A percentile compares a stretch with the other conserved stretches of the same genome.
phyloP scores from a whole-genome alignment of 164 flowering plant genomes.

The Litsea cubeba region DNA sequence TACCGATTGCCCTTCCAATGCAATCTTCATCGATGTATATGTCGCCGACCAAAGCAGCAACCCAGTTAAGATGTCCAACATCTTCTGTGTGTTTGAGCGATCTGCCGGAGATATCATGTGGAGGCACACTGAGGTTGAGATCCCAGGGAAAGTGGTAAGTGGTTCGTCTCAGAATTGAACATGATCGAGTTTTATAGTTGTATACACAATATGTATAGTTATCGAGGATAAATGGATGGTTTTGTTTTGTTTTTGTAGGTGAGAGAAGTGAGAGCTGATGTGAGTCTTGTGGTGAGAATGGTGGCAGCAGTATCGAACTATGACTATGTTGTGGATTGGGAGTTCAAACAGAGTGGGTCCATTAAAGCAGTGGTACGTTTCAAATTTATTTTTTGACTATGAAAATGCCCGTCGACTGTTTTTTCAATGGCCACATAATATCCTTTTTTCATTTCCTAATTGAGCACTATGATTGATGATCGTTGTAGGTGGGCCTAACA shows the following conservation, averaged over 20 bases:
- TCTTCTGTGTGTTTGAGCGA: slow-evolving; percentile 42
- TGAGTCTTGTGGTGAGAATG: no score
- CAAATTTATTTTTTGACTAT: no score
- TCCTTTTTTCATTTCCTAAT: no score
- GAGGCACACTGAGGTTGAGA: slow-evolving; percentile 44
- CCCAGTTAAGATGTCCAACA: slow-evolving; percentile 26
- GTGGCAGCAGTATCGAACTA: no score
- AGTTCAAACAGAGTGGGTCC: no score
- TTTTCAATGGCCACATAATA: no score
- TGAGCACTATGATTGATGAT: neutral
- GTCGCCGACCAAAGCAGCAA: slow-evolving; percentile 26
- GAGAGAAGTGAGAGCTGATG: no score
- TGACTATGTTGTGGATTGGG: no score
- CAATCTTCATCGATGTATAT: slow-evolving; percentile 35
- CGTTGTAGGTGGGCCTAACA: slow-evolving; percentile 43
- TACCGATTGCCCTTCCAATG: slow-evolving; percentile 42
- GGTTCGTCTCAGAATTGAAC: neutral
- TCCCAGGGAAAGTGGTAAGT: slow-evolving; percentile 40
- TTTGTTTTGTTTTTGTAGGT: no score
- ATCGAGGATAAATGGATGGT: neutral
- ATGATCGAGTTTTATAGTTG: neutral
- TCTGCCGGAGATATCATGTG: slow-evolving; percentile 42
- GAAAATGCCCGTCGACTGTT: no score
- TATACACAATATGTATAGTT: neutral
- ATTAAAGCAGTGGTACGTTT: no score